Base-by-base conservation (phyloP, 441 rosid genomes). In the Oxalis stricta region DNA sequence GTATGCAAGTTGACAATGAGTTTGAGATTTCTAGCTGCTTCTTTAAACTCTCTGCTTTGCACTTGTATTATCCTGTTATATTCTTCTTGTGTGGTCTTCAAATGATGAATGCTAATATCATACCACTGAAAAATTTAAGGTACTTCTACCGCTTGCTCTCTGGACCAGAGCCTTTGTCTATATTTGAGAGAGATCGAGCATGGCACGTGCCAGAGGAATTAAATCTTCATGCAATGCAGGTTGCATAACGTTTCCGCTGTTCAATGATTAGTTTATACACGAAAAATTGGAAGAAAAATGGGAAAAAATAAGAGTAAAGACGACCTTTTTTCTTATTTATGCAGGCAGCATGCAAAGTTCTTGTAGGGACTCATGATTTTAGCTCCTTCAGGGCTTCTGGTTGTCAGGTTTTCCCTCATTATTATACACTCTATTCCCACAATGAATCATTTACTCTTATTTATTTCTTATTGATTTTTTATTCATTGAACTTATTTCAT, bases 361-460 rank as follows among this genome's bases (percentile, higher is more conserved):
- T 91, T 59, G 68, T 69, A 59, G 98, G 98, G 19, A 51, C 53
- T 50, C 96, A 82, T 55, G 96, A 89, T 69, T 89, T 89, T 61
- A 85, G 84, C 66, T 85, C 98, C 70, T 89, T 89, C 71, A 71
- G 96, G 69, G 96, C 96, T 48, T 38, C 85, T 62, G 87, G 93
- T 71, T 85, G 98, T 59, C 92, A 85, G 89, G 96, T 84, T 59
- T 51, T 66, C 56, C 38, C 24, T 58, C 36, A 18, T 53, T 57
- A 26, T 10, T 31, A n/a, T 18, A 15, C 14, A n/a, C n/a, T n/a
- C n/a, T n/a, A n/a, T n/a, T n/a, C n/a, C n/a, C n/a, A n/a, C n/a
- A n/a, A n/a, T n/a, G n/a, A 5, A 2, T 42, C 16, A 31, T 50
- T 23, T 7, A 10, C 12, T 16, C 35, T 21, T 18, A 5, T 13